phyloP scores from a whole-genome alignment of 345 rosid genomes.

The Cochlearia excelsa region DNA sequence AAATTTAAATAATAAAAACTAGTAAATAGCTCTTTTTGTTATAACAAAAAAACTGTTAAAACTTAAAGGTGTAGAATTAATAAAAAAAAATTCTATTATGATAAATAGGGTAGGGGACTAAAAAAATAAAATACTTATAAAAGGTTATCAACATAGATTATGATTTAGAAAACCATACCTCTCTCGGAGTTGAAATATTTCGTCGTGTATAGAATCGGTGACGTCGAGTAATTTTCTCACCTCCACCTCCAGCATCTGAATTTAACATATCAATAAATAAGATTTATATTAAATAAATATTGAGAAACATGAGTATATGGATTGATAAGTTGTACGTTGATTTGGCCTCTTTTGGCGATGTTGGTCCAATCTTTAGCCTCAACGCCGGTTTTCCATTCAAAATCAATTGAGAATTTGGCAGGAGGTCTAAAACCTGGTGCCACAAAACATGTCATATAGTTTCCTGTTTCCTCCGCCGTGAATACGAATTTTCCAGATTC shows the following conservation, averaged over 20 bases:
- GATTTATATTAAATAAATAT: no score
- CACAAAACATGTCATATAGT: conserved; percentile 62
- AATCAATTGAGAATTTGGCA: conserved; percentile 45
- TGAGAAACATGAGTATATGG: no score
- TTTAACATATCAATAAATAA: neutral
- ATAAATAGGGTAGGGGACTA: no score
- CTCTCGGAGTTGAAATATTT: conserved; percentile 75
- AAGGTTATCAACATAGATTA: no score
- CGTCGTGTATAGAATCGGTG: conserved; percentile 61
- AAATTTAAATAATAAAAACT: no score
- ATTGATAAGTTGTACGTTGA: conserved; percentile 42
- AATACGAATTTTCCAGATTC: conserved; percentile 70
- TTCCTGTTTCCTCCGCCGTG: conserved; percentile 63
- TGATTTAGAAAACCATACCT: conserved; percentile 40
- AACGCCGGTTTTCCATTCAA: conserved; percentile 78
- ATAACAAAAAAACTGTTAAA: no score
- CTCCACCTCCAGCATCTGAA: conserved; percentile 64
- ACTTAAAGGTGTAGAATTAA: no score
- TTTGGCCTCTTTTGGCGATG: conserved; percentile 67
- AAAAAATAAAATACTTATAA: no score
- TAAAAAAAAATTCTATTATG: no score
- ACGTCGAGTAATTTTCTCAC: conserved; percentile 61
- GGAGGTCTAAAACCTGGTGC: conserved; percentile 41
- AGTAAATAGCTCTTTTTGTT: no score
- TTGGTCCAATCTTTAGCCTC: conserved; percentile 74